A percentile compares a stretch with the other conserved stretches of the same genome.
phyloP scores from a whole-genome alignment of 2,329 filamentous ascomycete genomes.

The Pseudogymnoascus sp. region DNA sequence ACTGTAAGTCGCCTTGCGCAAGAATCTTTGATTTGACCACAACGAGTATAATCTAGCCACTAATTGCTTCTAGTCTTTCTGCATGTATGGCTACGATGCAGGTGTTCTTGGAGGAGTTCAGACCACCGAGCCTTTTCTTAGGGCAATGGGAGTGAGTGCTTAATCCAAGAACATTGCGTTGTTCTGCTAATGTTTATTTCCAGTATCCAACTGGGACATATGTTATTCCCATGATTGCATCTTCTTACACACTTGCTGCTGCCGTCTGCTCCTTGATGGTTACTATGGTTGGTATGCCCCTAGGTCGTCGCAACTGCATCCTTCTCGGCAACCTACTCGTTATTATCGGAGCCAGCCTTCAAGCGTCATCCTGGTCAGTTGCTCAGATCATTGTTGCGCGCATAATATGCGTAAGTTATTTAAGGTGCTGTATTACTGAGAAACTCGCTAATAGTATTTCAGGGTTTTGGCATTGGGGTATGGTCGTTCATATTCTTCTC shows the following conservation, averaged over 20 bases:
- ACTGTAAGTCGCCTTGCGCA: not conserved
- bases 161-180: not conserved
- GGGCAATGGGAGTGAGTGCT: slow-evolving; percentile 18
- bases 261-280: slow-evolving; percentile 21
- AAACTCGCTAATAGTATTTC: not conserved
- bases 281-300: slow-evolving; percentile 24
- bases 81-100: slow-evolving; percentile 26
- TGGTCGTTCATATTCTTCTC: not conserved
- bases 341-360: slow-evolving; percentile 25
- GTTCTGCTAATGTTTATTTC: not conserved
- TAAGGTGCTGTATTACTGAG: slow-evolving; percentile 14
- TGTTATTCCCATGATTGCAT: slow-evolving; percentile 22
- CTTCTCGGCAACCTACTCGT: slow-evolving; percentile 26
- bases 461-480: slow-evolving; percentile 14
- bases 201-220: slow-evolving; percentile 19
- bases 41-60: not conserved
- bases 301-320: slow-evolving; percentile 17
- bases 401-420: slow-evolving; percentile 16
- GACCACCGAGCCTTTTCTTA: slow-evolving; percentile 17
- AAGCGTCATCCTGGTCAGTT: slow-evolving; percentile 25
- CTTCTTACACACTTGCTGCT: slow-evolving; percentile 19
- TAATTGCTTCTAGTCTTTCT: slow-evolving; percentile 17
- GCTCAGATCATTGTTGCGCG: slow-evolving; percentile 27
- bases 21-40: not conserved
- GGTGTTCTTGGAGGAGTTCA: slow-evolving; percentile 23